Conservation (phyloP, 305 asterid species). For the Solanum hybrid region DNA sequence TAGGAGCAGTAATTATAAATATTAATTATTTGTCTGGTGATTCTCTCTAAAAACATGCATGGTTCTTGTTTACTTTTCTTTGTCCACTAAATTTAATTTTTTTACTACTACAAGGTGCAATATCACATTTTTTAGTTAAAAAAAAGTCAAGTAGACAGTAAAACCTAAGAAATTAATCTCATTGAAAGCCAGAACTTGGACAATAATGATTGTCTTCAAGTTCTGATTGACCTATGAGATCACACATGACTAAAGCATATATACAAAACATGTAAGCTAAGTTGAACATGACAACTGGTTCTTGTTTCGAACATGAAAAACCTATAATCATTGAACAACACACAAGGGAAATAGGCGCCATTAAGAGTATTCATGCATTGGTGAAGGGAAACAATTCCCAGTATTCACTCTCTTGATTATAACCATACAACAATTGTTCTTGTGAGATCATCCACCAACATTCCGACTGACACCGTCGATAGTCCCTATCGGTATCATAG, state of each 20-base stretch:
- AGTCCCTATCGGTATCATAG: constrained; percentile 23
- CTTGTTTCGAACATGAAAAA: background rate
- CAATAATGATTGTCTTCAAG: background rate
- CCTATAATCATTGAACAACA: too few species aligned
- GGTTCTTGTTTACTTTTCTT: background rate
- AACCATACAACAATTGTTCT: constrained; percentile 19
- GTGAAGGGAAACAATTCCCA: constrained; percentile 26
- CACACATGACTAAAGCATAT: background rate
- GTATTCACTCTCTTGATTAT: constrained; percentile 6
- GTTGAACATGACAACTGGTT: background rate
- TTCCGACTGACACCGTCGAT: constrained; percentile 9
- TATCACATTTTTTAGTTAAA: background rate
- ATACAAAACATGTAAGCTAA: background rate
- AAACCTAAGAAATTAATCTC: background rate
- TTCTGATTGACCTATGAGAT: background rate
- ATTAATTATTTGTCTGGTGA: background rate
- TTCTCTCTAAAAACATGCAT: background rate
- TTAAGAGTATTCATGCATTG: background rate
- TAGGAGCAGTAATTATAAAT: background rate
- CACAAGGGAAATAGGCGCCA: background rate
- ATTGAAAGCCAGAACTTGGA: background rate
- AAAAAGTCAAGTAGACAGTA: background rate
- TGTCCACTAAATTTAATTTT: background rate
- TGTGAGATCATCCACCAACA: constrained; percentile 35
- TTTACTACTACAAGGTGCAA: background rate